Percentiles rank a stretch among this genome's conserved stretches.
These are phyloP conservation scores for Bryum argenteum DNA, from an alignment of 225 moss, liverwort and hornwort genomes.

Conservation along the genomic window DNA sequence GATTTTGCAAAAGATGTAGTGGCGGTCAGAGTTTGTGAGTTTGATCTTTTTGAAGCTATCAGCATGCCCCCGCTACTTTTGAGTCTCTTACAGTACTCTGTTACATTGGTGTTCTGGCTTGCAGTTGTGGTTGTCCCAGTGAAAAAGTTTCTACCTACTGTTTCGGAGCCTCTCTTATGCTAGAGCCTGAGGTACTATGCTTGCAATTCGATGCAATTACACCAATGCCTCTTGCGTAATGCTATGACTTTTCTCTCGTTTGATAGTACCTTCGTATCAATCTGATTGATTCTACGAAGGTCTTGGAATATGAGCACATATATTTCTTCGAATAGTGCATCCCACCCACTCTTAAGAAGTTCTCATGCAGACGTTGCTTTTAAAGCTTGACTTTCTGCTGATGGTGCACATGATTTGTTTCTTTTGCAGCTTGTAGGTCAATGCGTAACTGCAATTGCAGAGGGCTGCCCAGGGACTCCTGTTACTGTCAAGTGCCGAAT, in stretches of 20 bases:
- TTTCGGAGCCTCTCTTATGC: slow-evolving; percentile 97
- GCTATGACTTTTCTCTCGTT: background rate
- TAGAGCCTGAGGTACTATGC: slow-evolving; percentile 76
- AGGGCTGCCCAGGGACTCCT: slow-evolving; percentile 76
- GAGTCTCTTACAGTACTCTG: slow-evolving; percentile 15
- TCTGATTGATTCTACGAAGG: slow-evolving; percentile 6
- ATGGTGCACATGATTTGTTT: slow-evolving; percentile 3
- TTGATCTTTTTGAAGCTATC: slow-evolving; percentile 15
- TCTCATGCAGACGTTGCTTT: slow-evolving; percentile 1
- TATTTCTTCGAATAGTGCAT: background rate
- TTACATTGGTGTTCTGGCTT: slow-evolving; percentile 30
- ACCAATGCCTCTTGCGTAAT: background rate
- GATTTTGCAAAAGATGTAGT: slow-evolving; percentile 14
- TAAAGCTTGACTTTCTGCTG: slow-evolving; percentile 6
- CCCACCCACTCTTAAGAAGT: background rate
- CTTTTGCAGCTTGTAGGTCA: slow-evolving; percentile 85
- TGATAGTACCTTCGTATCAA: slow-evolving; percentile 5
- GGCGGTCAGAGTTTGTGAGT: background rate
- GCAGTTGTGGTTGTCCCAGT: slow-evolving; percentile 99
- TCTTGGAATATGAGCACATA: background rate
- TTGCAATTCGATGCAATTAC: slow-evolving; percentile 13
- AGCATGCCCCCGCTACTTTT: background rate
- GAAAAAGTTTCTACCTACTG: slow-evolving; percentile 87
- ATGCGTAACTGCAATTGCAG: slow-evolving; percentile 81
- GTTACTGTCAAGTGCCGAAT: slow-evolving; percentile 97